Percentiles rank a stretch among this genome's conserved stretches.
phyloP scores from a whole-genome alignment of 306 rosid species.

The Prunus salicina region DNA sequence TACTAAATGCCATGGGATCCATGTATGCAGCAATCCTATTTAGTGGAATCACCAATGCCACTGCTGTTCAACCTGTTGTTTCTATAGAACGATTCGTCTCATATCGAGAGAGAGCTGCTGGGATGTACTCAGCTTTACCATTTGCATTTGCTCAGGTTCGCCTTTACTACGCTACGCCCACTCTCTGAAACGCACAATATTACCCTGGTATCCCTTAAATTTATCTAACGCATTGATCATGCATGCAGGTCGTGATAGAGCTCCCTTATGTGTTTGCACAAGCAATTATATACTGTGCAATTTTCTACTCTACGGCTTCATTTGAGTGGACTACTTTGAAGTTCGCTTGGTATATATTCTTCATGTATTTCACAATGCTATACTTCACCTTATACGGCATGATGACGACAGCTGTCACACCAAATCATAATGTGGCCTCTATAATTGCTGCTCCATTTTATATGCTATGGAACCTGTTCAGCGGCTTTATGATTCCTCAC shows the following conservation, averaged over 20 bases:
- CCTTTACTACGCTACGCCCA: slow-evolving; percentile 2
- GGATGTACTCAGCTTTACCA: slow-evolving; percentile 89
- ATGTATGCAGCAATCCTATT: slow-evolving; percentile 84
- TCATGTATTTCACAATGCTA: slow-evolving; percentile 91
- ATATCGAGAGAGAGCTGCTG: slow-evolving; percentile 92
- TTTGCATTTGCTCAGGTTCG: slow-evolving; percentile 97
- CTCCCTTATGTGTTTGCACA: slow-evolving; percentile 93
- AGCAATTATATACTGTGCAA: slow-evolving; percentile 69
- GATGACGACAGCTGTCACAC: slow-evolving; percentile 99
- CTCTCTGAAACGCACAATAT: not conserved
- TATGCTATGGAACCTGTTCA: slow-evolving; percentile 99
- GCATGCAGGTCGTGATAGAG: slow-evolving; percentile 81
- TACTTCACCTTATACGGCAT: slow-evolving; percentile 98
- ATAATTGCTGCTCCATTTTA: slow-evolving; percentile 93
- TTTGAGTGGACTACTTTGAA: slow-evolving; percentile 76
- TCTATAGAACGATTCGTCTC: slow-evolving; percentile 95
- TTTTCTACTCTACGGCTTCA: slow-evolving; percentile 84
- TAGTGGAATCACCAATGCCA: slow-evolving; percentile 85
- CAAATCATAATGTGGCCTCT: slow-evolving; percentile 94
- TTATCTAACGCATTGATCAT: slow-evolving; percentile 20
- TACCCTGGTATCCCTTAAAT: slow-evolving; percentile 15
- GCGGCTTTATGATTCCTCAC: slow-evolving; percentile 98
- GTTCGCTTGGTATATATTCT: slow-evolving; percentile 88
- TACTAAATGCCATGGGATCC: slow-evolving; percentile 96
- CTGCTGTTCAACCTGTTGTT: slow-evolving; percentile 95